phyloP scores from a whole-genome alignment of 129 eudicot genomes.

The Erigeron canadensis region DNA sequence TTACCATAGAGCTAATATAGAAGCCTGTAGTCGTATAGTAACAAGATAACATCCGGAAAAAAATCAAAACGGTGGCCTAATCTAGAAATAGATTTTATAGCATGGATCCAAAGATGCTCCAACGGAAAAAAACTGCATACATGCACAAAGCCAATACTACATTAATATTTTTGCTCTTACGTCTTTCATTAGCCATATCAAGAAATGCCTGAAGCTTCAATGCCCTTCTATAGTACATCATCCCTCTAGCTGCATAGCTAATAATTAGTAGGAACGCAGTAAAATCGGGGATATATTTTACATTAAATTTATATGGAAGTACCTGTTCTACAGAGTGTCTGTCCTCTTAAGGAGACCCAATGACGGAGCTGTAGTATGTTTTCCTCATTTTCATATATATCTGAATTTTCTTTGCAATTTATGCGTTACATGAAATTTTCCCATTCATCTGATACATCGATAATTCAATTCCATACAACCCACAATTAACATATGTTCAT shows the following conservation, averaged over 20 bases:
- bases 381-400: constrained; percentile 85
- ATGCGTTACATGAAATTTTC: constrained; percentile 91
- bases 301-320: constrained; percentile 13
- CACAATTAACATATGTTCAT: constrained; percentile 17
- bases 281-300: background rate
- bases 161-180: constrained; percentile 46
- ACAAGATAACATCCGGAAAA: constrained; percentile 96
- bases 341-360: constrained; percentile 99
- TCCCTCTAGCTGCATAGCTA: constrained; percentile 81
- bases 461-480: constrained; percentile 25
- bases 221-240: constrained; percentile 98
- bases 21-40: constrained; percentile 92
- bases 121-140: constrained; percentile 1
- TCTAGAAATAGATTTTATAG: constrained; percentile 50
- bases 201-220: constrained; percentile 99
- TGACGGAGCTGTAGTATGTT: constrained; percentile 91
- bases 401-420: constrained; percentile 64
- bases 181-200: constrained; percentile 87
- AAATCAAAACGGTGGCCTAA: constrained; percentile 99
- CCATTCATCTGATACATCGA: constrained; percentile 82
- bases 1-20: constrained; percentile 93
- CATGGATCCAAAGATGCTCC: background rate
- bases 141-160: constrained; percentile 16
- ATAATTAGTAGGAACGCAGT: constrained; percentile 22
- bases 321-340: constrained; percentile 98